Percentiles rank a stretch among this genome's conserved stretches.
phyloP scores from a whole-genome alignment of 176 grass and related monocot species.

The Oryza nivara region DNA sequence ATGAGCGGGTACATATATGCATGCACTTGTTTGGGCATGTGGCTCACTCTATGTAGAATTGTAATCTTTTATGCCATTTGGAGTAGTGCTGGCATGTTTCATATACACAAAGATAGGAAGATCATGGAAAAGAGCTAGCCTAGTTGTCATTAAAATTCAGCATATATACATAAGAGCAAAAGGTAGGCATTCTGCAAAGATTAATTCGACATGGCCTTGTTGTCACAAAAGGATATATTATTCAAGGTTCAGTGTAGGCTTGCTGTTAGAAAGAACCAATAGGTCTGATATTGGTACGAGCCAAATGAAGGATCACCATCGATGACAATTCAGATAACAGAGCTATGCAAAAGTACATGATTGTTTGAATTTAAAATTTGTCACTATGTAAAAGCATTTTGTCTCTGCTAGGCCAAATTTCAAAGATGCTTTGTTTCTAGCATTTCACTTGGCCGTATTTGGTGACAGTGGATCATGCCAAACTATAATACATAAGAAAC shows the following conservation, averaged over 20 bases:
- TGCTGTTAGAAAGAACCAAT: not conserved
- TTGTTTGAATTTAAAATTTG: conserved; percentile 19
- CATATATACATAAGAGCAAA: not conserved
- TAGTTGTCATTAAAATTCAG: not conserved
- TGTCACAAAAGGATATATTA: not conserved
- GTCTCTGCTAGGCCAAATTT: conserved; percentile 29
- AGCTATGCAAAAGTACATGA: not conserved
- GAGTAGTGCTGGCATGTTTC: not conserved
- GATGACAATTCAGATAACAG: not conserved
- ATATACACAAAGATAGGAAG: not conserved
- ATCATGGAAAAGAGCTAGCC: not conserved
- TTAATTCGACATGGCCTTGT: not conserved
- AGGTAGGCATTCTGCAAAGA: not conserved
- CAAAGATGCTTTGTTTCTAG: conserved; percentile 10
- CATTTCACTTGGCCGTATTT: conserved; percentile 35
- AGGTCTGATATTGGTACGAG: not conserved
- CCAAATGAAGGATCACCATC: not conserved
- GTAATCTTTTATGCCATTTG: not conserved
- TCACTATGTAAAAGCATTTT: not conserved
- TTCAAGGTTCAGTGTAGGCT: not conserved
- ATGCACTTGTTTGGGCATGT: not conserved
- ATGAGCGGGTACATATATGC: not conserved
- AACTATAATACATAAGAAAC: not conserved
- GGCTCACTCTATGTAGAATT: not conserved
- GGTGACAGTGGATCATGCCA: not conserved